Conservation (phyloP, 257 asterid species). For the Linderniella brevidens region DNA sequence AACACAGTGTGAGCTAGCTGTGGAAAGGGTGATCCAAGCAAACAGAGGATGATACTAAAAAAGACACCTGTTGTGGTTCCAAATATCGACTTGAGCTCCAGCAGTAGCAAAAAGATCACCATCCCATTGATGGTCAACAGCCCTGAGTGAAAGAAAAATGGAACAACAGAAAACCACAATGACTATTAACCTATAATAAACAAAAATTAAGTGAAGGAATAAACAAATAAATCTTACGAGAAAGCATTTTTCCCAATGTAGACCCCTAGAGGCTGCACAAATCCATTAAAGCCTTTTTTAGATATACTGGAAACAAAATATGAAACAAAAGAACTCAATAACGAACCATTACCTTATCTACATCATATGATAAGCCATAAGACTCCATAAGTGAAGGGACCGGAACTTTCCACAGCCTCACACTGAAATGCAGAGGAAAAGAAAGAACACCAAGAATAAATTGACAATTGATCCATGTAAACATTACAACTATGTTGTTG, state of each 20-base stretch:
- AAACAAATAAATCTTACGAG: constrained; percentile 32
- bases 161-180: neutral
- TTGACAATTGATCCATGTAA: neutral
- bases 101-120: constrained; percentile 92
- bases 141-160: constrained; percentile 28
- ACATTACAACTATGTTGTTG: constrained; percentile 5
- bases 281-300: neutral
- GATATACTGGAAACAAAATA: neutral
- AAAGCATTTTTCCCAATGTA: constrained; percentile 71
- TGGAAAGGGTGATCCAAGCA: constrained; percentile 6
- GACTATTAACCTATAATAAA: no score
- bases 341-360: constrained; percentile 33
- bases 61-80: constrained; percentile 85
- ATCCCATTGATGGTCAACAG: constrained; percentile 83
- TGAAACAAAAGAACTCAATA: neutral
- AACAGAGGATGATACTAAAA: neutral
- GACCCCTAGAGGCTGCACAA: constrained; percentile 55
- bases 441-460: constrained; percentile 7
- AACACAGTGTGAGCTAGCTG: constrained; percentile 8
- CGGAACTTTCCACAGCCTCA: constrained; percentile 86
- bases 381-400: constrained; percentile 31
- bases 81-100: constrained; percentile 89
- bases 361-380: constrained; percentile 18
- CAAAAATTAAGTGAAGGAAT: neutral
- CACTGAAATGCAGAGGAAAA: constrained; percentile 31